These are phyloP conservation scores for Flaveria ramosissima DNA, from an alignment of 129 eudicot species.

Conservation along the genomic window DNA sequence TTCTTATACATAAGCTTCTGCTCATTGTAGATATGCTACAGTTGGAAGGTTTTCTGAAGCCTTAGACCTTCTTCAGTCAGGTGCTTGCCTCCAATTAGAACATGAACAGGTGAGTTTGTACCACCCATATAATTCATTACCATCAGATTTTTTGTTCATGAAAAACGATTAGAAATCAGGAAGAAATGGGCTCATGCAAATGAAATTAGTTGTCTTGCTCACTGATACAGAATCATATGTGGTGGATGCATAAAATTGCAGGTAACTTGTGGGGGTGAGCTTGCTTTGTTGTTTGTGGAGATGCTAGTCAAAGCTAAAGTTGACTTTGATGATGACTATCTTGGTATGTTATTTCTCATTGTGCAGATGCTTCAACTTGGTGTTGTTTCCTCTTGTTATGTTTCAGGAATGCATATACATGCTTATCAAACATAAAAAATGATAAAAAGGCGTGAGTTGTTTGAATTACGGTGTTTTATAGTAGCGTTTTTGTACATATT, in stretches of 20 bases:
- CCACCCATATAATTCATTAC: conserved; percentile 7
- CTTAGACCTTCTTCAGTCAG: conserved; percentile 70
- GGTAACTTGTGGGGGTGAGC: conserved; percentile 95
- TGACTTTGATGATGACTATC: conserved; percentile 54
- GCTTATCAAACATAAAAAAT: not conserved
- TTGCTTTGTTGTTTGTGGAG: conserved; percentile 82
- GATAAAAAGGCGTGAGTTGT: not conserved
- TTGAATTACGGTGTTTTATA: not conserved
- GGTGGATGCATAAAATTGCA: conserved; percentile 34
- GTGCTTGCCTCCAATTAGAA: conserved; percentile 83
- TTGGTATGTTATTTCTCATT: conserved; percentile 60
- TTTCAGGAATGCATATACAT: not conserved
- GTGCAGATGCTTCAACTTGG: not conserved
- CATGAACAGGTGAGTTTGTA: conserved; percentile 55
- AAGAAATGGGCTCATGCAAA: not conserved
- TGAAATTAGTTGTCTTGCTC: conserved; percentile 11
- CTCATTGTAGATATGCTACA: conserved; percentile 53
- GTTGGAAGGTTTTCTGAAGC: conserved; percentile 76
- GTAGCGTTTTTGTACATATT: not conserved
- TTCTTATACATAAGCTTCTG: conserved; percentile 17
- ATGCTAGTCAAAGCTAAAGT: conserved; percentile 79
- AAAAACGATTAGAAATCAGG: conserved; percentile 1
- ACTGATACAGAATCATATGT: conserved; percentile 16
- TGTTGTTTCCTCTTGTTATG: conserved; percentile 3
- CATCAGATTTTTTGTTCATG: not conserved